These are phyloP conservation scores for Piper longum DNA, from an alignment of 164 flowering plant species.

Conservation along the genomic window DNA sequence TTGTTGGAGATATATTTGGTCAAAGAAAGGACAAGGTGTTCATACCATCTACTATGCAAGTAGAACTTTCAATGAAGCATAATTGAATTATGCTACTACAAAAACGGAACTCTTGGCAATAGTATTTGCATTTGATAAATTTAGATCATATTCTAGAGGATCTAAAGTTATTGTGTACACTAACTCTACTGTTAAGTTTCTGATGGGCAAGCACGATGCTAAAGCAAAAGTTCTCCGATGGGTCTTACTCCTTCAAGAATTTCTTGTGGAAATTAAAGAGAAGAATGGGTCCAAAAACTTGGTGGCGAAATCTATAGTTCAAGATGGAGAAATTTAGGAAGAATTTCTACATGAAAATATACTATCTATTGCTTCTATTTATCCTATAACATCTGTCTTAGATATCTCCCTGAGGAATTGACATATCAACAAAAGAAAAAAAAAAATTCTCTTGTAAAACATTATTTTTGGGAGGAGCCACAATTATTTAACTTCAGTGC, in stretches of 20 bases:
- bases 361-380: neutral
- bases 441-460: neutral
- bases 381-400: neutral
- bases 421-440: neutral
- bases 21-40: constrained; percentile 1
- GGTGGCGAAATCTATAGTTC: neutral
- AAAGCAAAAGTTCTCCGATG: neutral
- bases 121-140: neutral
- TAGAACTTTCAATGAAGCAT: neutral
- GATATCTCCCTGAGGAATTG: neutral
- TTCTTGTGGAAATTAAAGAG: neutral
- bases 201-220: neutral
- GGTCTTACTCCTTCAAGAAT: neutral
- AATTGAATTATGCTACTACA: neutral
- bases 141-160: neutral
- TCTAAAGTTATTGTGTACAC: neutral
- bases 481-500: neutral
- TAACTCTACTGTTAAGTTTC: neutral
- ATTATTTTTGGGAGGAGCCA: neutral
- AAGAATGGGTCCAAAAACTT: neutral
- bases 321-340: neutral
- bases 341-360: neutral
- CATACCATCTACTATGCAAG: constrained; percentile 9
- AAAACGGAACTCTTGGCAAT: constrained; percentile 5
- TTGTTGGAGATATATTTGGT: constrained; percentile 4